phyloP scores from a whole-genome alignment of 345 rosid species.

The Linum trigynum region DNA sequence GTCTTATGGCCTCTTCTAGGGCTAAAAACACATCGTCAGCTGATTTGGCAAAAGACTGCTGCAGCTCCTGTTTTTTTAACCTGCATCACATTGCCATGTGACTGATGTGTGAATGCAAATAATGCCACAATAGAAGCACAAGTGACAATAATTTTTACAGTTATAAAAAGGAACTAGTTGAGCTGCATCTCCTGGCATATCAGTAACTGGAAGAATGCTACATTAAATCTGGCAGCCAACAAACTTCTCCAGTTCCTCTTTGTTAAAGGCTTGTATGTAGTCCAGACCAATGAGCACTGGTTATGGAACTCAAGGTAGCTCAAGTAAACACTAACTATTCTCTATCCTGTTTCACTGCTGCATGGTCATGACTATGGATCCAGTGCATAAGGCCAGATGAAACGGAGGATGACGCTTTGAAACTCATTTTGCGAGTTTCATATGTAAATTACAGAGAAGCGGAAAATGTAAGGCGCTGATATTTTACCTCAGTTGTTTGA shows the following conservation, averaged over 20 bases:
- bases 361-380: neutral
- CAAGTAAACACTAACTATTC: too few species aligned
- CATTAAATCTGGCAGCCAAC: neutral
- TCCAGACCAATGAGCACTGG: too few species aligned
- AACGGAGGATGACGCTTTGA: neutral
- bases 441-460: neutral
- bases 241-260: neutral
- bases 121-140: neutral
- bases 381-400: neutral
- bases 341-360: too few species aligned
- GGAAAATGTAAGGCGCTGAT: neutral
- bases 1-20: slow-evolving; percentile 39
- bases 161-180: too few species aligned
- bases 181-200: too few species aligned
- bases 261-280: neutral
- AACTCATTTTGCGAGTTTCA: neutral
- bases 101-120: neutral
- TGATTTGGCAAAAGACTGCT: slow-evolving; percentile 43
- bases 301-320: too few species aligned
- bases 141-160: neutral
- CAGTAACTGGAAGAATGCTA: neutral
- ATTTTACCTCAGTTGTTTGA: slow-evolving; percentile 56
- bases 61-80: slow-evolving; percentile 67
- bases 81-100: slow-evolving; percentile 23
- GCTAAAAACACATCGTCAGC: slow-evolving; percentile 42